phyloP scores from a whole-genome alignment of 805 yeast species.

The Candida pini region DNA sequence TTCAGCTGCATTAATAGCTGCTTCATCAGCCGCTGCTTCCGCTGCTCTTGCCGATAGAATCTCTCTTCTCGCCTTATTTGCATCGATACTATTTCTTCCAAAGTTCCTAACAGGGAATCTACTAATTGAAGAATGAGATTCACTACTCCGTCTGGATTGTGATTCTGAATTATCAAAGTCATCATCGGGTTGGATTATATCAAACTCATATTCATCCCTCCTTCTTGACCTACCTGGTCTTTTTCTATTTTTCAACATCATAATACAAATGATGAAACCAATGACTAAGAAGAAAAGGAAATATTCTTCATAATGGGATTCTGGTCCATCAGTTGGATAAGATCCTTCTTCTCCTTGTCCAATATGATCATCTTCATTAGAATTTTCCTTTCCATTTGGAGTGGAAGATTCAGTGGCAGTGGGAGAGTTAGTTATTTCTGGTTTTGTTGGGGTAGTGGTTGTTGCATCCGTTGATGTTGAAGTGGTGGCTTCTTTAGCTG shows the following conservation, averaged over 20 bases:
- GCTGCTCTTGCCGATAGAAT: not conserved
- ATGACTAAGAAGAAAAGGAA: conserved; percentile 53
- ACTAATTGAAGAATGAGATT: conserved; percentile 8
- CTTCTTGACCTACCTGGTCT: conserved; percentile 42
- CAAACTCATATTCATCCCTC: conserved; percentile 72
- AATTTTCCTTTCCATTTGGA: conserved; percentile 1
- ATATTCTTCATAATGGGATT: conserved; percentile 52
- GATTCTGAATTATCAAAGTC: conserved; percentile 17
- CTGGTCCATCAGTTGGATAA: conserved; percentile 11
- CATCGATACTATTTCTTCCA: conserved; percentile 22
- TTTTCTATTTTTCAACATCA: conserved; percentile 34
- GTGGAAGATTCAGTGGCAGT: conserved; percentile 8
- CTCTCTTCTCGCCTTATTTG: conserved; percentile 11
- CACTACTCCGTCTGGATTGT: conserved; percentile 7
- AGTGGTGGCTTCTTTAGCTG: conserved; percentile 6
- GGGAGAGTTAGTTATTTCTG: conserved; percentile 8
- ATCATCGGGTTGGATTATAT: conserved; percentile 52
- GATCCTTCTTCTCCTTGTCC: conserved; percentile 19
- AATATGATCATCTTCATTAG: conserved; percentile 10
- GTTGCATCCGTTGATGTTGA: conserved; percentile 2
- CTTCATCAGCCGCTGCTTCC: not conserved
- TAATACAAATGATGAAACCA: conserved; percentile 47
- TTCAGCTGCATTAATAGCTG: not conserved
- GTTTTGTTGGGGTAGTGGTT: not conserved
- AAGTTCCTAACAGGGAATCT: conserved; percentile 10